phyloP scores from a whole-genome alignment of 768 basidiomycete species.

The Trametes villosa region DNA sequence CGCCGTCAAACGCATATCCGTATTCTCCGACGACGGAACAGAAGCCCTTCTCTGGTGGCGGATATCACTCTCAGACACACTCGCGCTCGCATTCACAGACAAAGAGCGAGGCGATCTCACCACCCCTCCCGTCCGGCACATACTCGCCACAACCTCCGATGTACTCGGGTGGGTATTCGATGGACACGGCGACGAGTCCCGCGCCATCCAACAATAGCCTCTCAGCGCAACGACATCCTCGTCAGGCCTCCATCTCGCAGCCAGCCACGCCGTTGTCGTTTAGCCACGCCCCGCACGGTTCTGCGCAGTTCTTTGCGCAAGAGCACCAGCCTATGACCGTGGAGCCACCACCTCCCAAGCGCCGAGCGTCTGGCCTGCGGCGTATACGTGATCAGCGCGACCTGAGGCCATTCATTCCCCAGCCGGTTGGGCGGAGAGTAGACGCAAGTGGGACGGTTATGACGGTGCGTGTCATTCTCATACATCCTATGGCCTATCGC shows the following conservation, averaged over 20 bases:
- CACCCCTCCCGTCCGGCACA: conserved; percentile 48
- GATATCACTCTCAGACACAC: conserved; percentile 57
- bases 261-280: conserved; percentile 78
- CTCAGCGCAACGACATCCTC: conserved; percentile 49
- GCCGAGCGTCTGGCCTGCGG: conserved; percentile 77
- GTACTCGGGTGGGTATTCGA: conserved; percentile 55
- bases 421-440: conserved; percentile 72
- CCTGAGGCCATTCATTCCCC: conserved; percentile 71
- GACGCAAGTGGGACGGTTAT: conserved; percentile 76
- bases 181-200: conserved; percentile 71
- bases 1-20: conserved; percentile 58
- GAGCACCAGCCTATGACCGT: conserved; percentile 72
- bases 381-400: conserved; percentile 78
- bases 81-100: conserved; percentile 61
- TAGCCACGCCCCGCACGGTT: conserved; percentile 53
- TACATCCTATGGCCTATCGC: conserved; percentile 7
- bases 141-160: conserved; percentile 56
- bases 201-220: conserved; percentile 57
- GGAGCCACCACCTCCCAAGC: conserved; percentile 61
- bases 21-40: conserved; percentile 45
- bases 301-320: conserved; percentile 60
- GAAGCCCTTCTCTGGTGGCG: conserved; percentile 44
- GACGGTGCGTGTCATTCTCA: conserved; percentile 61
- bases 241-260: conserved; percentile 64
- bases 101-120: conserved; percentile 55